Evolutionary conservation across 345 rosid genomes (phyloP).

Genomic region (Litchi chinensis): DNA sequence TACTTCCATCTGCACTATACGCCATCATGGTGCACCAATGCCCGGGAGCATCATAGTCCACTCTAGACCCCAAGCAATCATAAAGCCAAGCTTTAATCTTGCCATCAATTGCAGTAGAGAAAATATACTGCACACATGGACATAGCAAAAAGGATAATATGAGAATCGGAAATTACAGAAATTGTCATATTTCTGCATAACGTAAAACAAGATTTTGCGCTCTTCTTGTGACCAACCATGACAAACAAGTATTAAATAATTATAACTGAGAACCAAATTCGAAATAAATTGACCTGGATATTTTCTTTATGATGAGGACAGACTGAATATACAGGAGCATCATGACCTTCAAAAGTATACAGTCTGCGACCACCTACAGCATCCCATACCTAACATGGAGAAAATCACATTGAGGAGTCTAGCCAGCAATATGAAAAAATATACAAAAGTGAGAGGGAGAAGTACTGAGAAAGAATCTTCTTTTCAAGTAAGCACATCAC

Average conservation of each 20-base stretch:
- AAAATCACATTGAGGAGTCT: neutral
- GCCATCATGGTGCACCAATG: slow-evolving; percentile 76
- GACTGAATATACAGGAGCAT: slow-evolving; percentile 61
- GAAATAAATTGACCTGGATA: slow-evolving; percentile 39
- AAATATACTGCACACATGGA: slow-evolving; percentile 60
- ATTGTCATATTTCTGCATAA: slow-evolving; percentile 4
- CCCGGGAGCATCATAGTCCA: slow-evolving; percentile 91
- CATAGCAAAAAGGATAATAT: neutral
- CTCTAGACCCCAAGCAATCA: slow-evolving; percentile 77
- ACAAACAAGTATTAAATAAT: neutral
- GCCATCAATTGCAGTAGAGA: slow-evolving; percentile 90
- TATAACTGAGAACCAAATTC: slow-evolving; percentile 1
- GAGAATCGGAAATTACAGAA: slow-evolving; percentile 5
- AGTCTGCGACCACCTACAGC: slow-evolving; percentile 40
- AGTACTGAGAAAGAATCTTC: neutral
- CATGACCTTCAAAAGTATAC: slow-evolving; percentile 53
- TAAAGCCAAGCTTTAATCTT: slow-evolving; percentile 92
- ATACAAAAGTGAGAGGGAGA: neutral
- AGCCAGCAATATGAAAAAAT: neutral
- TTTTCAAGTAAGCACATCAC: neutral
- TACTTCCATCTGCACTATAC: slow-evolving; percentile 85
- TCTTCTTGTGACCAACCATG: neutral
- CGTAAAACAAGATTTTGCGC: neutral
- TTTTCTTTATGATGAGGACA: slow-evolving; percentile 53
- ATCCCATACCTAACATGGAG: slow-evolving; percentile 50